phyloP scores from a whole-genome alignment of 305 asterid species.

The Fraxinus velutina region DNA sequence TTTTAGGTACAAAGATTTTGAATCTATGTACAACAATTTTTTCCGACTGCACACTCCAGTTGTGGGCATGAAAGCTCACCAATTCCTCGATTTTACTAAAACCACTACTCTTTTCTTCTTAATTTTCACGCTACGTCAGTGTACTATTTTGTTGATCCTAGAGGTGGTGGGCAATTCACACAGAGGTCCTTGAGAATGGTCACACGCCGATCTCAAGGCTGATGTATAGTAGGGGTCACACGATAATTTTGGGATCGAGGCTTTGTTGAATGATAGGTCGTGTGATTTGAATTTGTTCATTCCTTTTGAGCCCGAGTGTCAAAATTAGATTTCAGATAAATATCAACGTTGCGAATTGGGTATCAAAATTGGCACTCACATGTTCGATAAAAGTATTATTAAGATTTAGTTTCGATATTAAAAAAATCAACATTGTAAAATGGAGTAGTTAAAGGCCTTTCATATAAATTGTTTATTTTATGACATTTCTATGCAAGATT shows the following conservation, averaged over 20 bases:
- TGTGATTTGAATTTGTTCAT: background rate
- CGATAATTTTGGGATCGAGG: background rate
- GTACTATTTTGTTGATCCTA: background rate
- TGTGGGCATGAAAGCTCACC: background rate
- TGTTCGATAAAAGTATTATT: background rate
- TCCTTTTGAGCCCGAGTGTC: background rate
- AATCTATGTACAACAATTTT: too few relatives aligned
- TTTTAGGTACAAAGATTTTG: background rate
- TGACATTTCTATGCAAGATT: too few relatives aligned
- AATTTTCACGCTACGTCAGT: too few relatives aligned
- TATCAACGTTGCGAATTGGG: background rate
- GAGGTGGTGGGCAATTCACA: background rate
- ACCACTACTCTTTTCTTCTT: background rate
- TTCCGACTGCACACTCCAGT: background rate
- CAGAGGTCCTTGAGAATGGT: background rate
- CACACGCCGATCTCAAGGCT: background rate
- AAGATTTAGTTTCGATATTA: too few relatives aligned
- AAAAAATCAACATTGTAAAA: too few relatives aligned
- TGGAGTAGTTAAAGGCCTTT: too few relatives aligned
- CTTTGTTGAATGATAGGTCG: background rate
- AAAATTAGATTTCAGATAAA: background rate
- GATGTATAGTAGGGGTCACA: background rate
- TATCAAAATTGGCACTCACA: background rate
- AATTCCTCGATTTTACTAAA: background rate
- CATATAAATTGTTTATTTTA: too few relatives aligned